Evolutionary conservation across 2,329 filamentous ascomycete species (phyloP).

Genomic region (Helotiales sp.): DNA sequence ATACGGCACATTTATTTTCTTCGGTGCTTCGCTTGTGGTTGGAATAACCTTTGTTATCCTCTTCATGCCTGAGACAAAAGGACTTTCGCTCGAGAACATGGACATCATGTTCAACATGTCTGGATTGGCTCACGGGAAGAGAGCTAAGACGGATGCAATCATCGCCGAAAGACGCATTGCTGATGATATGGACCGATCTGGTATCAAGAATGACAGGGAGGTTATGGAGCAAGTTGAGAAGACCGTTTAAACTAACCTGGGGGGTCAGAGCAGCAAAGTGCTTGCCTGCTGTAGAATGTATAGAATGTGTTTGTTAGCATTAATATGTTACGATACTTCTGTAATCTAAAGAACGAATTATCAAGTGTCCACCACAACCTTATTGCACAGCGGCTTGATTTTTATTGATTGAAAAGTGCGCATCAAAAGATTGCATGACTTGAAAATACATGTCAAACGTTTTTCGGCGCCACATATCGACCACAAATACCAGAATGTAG

Average conservation of each 20-base stretch:
- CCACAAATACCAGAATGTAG: too few relatives aligned
- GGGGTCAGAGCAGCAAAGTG: neutral
- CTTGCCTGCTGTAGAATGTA: neutral
- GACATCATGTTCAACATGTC: slow-evolving; percentile 22
- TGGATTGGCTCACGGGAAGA: slow-evolving; percentile 11
- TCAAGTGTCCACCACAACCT: too few relatives aligned
- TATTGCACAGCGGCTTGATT: too few relatives aligned
- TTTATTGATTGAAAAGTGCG: too few relatives aligned
- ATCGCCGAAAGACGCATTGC: slow-evolving; percentile 10
- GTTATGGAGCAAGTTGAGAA: slow-evolving; percentile 12
- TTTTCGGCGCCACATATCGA: too few relatives aligned
- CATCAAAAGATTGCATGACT: too few relatives aligned
- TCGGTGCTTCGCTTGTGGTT: slow-evolving; percentile 45
- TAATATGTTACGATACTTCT: neutral
- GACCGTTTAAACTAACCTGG: slow-evolving; percentile 2
- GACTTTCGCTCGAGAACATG: slow-evolving; percentile 41
- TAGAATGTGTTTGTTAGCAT: neutral
- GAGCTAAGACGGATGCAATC: slow-evolving; percentile 11
- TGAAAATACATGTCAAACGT: too few relatives aligned
- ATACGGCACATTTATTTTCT: slow-evolving; percentile 54
- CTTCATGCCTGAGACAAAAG: slow-evolving; percentile 53
- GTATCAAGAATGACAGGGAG: slow-evolving; percentile 6
- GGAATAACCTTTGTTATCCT: slow-evolving; percentile 49
- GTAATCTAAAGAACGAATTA: neutral
- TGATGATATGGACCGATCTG: slow-evolving; percentile 9